Conservation (phyloP, 2,329 filamentous ascomycete genomes). For the Claviceps purpurea region DNA sequence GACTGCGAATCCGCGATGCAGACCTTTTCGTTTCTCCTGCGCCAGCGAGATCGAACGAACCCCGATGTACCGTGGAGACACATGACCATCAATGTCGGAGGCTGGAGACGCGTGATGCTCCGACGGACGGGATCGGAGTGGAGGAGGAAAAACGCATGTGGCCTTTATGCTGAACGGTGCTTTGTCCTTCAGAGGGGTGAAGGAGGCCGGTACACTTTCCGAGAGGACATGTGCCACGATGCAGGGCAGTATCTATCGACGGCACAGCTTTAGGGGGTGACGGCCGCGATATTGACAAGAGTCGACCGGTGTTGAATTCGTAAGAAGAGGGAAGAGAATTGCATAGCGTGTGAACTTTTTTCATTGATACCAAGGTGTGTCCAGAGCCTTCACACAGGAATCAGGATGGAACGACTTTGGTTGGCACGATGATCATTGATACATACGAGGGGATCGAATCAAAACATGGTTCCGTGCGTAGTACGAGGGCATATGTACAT, state of each 20-base stretch:
- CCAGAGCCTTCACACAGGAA: too few relatives aligned
- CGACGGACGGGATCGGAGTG: slow-evolving; percentile 28
- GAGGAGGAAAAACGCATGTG: slow-evolving; percentile 25
- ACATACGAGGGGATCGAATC: too few relatives aligned
- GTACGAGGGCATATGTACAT: too few relatives aligned
- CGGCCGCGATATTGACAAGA: not conserved
- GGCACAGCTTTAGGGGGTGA: not conserved
- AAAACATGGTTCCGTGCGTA: too few relatives aligned
- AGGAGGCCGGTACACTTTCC: slow-evolving; percentile 10
- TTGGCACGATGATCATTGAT: too few relatives aligned
- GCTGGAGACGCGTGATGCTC: slow-evolving; percentile 32
- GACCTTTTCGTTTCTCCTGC: slow-evolving; percentile 20
- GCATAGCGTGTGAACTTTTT: too few relatives aligned
- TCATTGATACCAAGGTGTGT: too few relatives aligned
- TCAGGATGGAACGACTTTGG: too few relatives aligned
- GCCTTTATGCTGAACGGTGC: slow-evolving; percentile 33
- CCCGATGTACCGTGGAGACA: slow-evolving; percentile 20
- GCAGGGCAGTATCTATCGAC: slow-evolving; percentile 11
- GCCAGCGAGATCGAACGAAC: slow-evolving; percentile 12
- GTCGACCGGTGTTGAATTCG: too few relatives aligned
- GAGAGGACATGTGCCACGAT: slow-evolving; percentile 16
- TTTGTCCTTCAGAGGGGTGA: slow-evolving; percentile 26
- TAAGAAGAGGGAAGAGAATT: too few relatives aligned
- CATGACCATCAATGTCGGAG: slow-evolving; percentile 34
- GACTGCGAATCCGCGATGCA: slow-evolving; percentile 24